Base-by-base conservation (phyloP, 108 stramenopile species). In the Hondaea fermentalgiana region DNA sequence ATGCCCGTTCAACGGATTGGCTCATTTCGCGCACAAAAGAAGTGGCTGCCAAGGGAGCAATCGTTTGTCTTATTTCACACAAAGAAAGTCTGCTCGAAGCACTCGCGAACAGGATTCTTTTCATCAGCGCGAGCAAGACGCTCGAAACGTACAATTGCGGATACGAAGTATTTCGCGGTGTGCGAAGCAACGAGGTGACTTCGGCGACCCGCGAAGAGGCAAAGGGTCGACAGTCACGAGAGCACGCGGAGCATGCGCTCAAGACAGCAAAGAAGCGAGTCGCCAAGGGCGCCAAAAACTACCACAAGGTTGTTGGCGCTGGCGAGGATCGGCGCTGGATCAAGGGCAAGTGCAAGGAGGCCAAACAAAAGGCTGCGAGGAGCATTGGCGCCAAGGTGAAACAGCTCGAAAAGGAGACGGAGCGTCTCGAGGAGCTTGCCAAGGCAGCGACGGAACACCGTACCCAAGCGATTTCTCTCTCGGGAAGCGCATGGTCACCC, bases 41-140 rank as follows among this genome's bases (percentile, higher is more conserved):
- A n/a, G 44, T 90, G 42, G 90, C 93, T 5, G 87, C 69, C 21
- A 35, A 90, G 21, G 72, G 92, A 29, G 71, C 92, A 45, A 94
- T 95, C 43, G 90, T 95, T 25, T 14, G 93, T 4, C 28, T 95
- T 6, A 94, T 95, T 53, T 94, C 94, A 0, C 95, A 95, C 91
- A 95, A 95, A 89, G 93, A 94, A 72, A 59, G 58, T 4, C 59
- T 95, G 55, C 51, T 94, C 72, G 93, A 94, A 8, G 44, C 19
- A 5, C 76, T 94, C 5, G 92, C 92, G 28, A 92, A 95, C 87
- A 72, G 91, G 3, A 92, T 94, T 29, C n/a, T 93, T 58, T 91
- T 93, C 72, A 91, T 95, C 59, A 94, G 94, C 72, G 89, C 92
- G 21, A 95, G 90, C 83, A 88, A 92, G 5, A 91, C 45, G 10